Evolutionary conservation across 2,329 filamentous ascomycete species (phyloP), one percentile per base, ranked within the genome.

Genomic region (Fusarium albidum): DNA sequence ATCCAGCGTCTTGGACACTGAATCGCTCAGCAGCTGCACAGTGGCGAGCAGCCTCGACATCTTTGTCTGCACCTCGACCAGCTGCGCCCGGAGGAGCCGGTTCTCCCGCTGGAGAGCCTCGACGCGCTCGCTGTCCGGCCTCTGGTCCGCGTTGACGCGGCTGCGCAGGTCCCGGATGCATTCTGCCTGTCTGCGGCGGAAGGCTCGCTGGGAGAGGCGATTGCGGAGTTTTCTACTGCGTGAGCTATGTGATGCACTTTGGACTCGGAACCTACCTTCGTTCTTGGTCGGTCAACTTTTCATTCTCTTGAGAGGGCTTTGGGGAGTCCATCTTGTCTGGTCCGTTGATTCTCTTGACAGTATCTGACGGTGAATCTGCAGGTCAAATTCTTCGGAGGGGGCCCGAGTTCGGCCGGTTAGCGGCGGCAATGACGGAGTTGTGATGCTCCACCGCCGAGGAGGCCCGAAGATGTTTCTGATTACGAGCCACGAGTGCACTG

Each of bases 121-220:
- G 0, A 71, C 37, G 0, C 63, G 54, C 48, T 69, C 69, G 18
- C 57, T 56, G 1, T 68, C 64, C 0, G 68, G 55, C 17, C 55
- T 54, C 18, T 69, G 57, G 1, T 59, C 57, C 1, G 54, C 49
- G 14, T 68, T 67, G 3, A 64, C 59, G 2, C 59, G 59, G 4
- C 43, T 68, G 3, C 59, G 60, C 0, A 71, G 50, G 29, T 71
- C 66, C 8, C 68, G 48, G 3, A 71, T 57, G 10, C 63, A 62
- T 44, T 71, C 68, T 3, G 64, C 68, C 29, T 69, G 68, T 14
- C 69, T 53, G 1, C 69, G 68, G 2, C 69, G 69, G 40, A 71
- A 71, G 0, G 69, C 68, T n/a, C 66, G 60, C 17, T 71, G 69
- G 0, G 69, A 70, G 2, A 71, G 58, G 11, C 69, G 68, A 35